Base-by-base conservation (phyloP, 148 eudicot species). In the Rhododendron williamsianum region DNA sequence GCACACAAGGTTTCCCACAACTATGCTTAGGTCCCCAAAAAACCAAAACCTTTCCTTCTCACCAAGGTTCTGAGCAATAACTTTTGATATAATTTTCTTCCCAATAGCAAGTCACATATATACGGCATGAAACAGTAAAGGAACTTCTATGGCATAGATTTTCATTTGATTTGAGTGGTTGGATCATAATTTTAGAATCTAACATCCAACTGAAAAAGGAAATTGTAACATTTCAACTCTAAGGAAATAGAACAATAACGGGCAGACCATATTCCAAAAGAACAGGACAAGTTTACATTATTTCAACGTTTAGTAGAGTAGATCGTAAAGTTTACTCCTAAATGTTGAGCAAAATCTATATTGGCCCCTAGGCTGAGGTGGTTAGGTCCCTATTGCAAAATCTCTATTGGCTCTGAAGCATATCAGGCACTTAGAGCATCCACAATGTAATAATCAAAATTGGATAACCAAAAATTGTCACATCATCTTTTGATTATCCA, bases 1-100 rank as follows among this genome's bases (percentile, higher is more conserved):
- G 81, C 83, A 85, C 9, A 85, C 69, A 81, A 82, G 46, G 35
- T 84, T 73, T 51, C 30, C 38, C 16, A 74, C 69, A 10, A 60
- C 60, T 21, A 84, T 52, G 19, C 4, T 54, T 71, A 27, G 54
- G 46, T n/a, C 25, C 52, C 74, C 5, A 16, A 73, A 30, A 36
- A 83, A 72, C n/a, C 73, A 72, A 72, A 35, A 33, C 76, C 16
- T 63, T 63, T 67, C 71, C 71, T 65, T 33, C 71, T 76, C 78
- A 84, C 33, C 41, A 84, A 56, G 63, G 10, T 65, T 25, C 27
- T n/a, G 48, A 54, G 33, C 81, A 71, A 84, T 21, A 33, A 25
- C 16, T 65, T 45, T 46, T 48, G 56, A 78, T 78, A 78, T 7
- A 46, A 78, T 15, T n/a, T 65, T 65, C 30, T 65, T 65, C 27